These are phyloP conservation scores for Lentinula sp. DNA, from an alignment of 768 basidiomycete species.

Conservation along the genomic window DNA sequence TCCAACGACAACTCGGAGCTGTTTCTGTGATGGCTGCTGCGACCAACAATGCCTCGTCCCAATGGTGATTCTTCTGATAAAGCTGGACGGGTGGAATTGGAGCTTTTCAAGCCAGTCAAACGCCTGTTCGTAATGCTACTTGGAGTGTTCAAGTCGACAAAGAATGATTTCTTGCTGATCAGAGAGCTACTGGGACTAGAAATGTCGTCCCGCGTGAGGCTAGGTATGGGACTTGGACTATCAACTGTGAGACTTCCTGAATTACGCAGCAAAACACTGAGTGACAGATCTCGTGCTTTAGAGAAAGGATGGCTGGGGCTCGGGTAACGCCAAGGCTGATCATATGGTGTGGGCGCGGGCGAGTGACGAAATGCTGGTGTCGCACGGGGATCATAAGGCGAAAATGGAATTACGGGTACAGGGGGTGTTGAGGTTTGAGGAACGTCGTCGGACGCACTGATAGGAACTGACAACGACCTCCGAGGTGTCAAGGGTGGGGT, in stretches of 20 bases:
- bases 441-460: conserved; percentile 14
- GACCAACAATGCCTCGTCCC: conserved; percentile 20
- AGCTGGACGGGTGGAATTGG: conserved; percentile 11
- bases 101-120: conserved; percentile 31
- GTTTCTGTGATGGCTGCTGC: conserved; percentile 21
- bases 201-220: conserved; percentile 15
- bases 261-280: conserved; percentile 57
- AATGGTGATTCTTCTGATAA: conserved; percentile 45
- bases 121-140: conserved; percentile 26
- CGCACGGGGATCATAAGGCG: conserved; percentile 69
- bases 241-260: conserved; percentile 16
- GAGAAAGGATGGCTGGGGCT: conserved; percentile 76
- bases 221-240: conserved; percentile 21
- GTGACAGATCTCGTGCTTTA: conserved; percentile 53
- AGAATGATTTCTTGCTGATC: conserved; percentile 10
- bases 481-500: conserved; percentile 26
- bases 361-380: conserved; percentile 79
- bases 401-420: conserved; percentile 43
- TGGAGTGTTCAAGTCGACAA: conserved; percentile 23
- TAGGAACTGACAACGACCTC: conserved; percentile 28
- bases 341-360: conserved; percentile 65
- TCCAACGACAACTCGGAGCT: conserved; percentile 29
- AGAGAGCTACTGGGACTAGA: conserved; percentile 13
- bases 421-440: conserved; percentile 23
- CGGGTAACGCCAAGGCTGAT: conserved; percentile 79